Evolutionary conservation across 2,329 filamentous ascomycete genomes (phyloP).

Genomic region (Fusarium paranaense): DNA sequence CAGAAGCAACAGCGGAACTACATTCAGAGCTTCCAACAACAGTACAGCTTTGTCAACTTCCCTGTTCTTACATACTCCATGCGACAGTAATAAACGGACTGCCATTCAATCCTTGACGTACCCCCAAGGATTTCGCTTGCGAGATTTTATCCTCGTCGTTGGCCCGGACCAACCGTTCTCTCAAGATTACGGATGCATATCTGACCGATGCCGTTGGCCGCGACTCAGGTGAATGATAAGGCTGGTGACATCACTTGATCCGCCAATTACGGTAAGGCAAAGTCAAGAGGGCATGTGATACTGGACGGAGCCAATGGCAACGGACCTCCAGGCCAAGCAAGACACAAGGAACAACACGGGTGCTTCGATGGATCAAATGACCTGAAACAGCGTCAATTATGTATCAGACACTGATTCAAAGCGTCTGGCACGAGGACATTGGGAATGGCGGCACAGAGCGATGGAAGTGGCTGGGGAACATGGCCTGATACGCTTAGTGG

Average conservation of each 20-base stretch:
- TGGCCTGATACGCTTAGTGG: neutral
- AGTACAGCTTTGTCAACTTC: neutral
- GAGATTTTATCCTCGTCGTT: neutral
- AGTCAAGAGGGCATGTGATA: neutral
- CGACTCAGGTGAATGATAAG: neutral
- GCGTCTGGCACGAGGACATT: neutral
- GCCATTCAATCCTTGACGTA: neutral
- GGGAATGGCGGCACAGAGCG: neutral
- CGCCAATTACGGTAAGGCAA: neutral
- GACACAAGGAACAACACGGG: neutral
- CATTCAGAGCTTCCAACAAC: neutral
- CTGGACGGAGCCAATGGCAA: neutral
- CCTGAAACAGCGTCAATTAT: conserved; percentile 1
- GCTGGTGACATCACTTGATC: neutral
- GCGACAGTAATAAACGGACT: neutral
- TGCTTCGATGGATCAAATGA: neutral
- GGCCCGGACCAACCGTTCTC: neutral
- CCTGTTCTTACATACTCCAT: neutral
- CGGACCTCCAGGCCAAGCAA: neutral
- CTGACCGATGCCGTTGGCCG: neutral
- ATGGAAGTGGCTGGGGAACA: neutral
- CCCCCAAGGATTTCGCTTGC: neutral
- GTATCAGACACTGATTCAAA: neutral
- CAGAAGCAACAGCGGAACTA: neutral
- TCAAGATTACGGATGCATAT: neutral